Base-by-base conservation (phyloP, 2,329 filamentous ascomycete species). In the Claviceps pazoutovae region DNA sequence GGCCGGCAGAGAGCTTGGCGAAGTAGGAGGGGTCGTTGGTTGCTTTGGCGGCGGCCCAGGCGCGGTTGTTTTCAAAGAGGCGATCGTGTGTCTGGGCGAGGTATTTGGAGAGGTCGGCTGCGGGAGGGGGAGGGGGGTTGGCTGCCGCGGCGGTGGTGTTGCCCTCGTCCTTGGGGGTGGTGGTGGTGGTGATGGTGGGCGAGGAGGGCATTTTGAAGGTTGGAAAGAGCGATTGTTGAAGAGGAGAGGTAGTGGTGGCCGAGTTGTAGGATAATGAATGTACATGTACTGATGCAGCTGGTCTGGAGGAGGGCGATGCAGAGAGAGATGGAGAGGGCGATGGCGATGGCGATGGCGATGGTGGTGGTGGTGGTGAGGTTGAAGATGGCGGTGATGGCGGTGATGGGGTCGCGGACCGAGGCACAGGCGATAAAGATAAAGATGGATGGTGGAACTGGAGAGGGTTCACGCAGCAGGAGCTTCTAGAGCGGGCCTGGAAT, bases 61-160 rank as follows among this genome's bases (percentile, higher is more conserved):
- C 70, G 56, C 72, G 70, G 71, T 86, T 87, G 73, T 80, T 78
- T 58, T 83, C 77, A 59, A 87, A 86, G 61, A 86, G 76, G 54
- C 75, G 74, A 60, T 83, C 78, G 66, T 86, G 82, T 59, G 73
- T 75, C 69, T 82, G 71, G 67, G 76, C 68, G 54, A 84, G 75
- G 63, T 84, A 83, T 23, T 55, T 50, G 49, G 47, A 51, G 30
- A 56, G 49, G 0, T 55, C 53, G 39, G 46, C 50, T 9, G 52
- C 5, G 5, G 49, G 50, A 11, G 38, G 30, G 5, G 45, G 16
- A 11, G 38, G 30, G 5, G 45, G 16, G 2, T 2, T n/a, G 26
- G 26, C 26, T 4, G 26, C 26, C 8, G 26, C 26, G 8, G 26
- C 26, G 26, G 26, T 9, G 26, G 26, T 30, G 8, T 30, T 30